Evolutionary conservation across 305 asterid genomes (phyloP).

Genomic region (Euphrasia arctica): DNA sequence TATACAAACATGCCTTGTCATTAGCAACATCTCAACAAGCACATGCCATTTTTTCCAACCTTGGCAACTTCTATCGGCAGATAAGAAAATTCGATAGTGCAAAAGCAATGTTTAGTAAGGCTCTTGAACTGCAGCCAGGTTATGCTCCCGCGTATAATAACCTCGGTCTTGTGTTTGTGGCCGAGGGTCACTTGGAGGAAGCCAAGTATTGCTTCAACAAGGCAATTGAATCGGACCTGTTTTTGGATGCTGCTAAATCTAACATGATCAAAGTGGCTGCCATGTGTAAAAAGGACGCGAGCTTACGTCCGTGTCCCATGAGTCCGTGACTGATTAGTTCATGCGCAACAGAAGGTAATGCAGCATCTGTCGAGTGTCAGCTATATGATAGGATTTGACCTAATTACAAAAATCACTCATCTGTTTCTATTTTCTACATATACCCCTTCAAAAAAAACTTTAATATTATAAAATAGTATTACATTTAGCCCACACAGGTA

Average conservation of each 20-base stretch:
- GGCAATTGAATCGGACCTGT: constrained; percentile 74
- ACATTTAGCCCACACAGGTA: too few species aligned
- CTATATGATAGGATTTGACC: not conserved
- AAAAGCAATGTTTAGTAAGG: constrained; percentile 88
- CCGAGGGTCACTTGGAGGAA: constrained; percentile 78
- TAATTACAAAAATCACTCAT: not conserved
- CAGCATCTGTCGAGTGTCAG: not conserved
- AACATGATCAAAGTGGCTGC: constrained; percentile 59
- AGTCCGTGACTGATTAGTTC: constrained; percentile 25
- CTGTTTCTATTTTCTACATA: not conserved
- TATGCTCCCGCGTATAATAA: constrained; percentile 97
- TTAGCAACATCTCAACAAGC: constrained; percentile 71
- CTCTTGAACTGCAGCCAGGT: constrained; percentile 89
- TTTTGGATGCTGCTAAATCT: constrained; percentile 90
- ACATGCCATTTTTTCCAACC: constrained; percentile 72
- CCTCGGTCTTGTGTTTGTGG: constrained; percentile 91
- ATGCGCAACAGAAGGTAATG: constrained; percentile 20
- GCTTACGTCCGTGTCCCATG: constrained; percentile 29
- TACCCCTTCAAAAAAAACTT: too few species aligned
- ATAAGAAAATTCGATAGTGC: constrained; percentile 57
- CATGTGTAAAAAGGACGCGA: constrained; percentile 41
- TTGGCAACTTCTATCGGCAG: constrained; percentile 85
- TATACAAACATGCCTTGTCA: constrained; percentile 67
- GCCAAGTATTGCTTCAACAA: constrained; percentile 80
- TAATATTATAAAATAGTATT: too few species aligned